Conservation (phyloP, 768 basidiomycete species). For the Podaxis sp. region DNA sequence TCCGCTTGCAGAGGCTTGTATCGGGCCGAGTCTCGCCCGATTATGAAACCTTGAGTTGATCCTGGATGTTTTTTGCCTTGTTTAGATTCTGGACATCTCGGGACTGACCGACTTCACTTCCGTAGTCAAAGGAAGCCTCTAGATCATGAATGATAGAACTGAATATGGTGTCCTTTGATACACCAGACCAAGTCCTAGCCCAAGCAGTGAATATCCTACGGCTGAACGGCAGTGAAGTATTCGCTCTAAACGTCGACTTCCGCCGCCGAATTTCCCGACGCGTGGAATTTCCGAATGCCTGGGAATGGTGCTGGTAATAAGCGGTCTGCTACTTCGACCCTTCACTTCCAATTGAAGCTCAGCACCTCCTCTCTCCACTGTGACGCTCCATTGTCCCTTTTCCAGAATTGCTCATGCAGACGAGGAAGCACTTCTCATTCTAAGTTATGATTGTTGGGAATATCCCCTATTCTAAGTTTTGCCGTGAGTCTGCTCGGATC, state of each 20-base stretch:
- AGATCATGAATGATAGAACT: background rate
- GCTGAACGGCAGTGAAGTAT: background rate
- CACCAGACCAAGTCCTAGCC: background rate
- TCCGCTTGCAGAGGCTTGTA: background rate
- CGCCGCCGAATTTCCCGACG: slow-evolving; percentile 9
- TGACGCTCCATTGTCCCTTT: background rate
- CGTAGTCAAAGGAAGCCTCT: too few relatives aligned
- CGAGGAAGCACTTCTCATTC: background rate
- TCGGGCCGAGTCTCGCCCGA: slow-evolving; percentile 5
- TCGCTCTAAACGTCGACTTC: background rate
- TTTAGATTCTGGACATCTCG: background rate
- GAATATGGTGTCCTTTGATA: background rate
- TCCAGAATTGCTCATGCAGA: background rate
- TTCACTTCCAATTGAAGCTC: background rate
- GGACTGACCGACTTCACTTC: background rate
- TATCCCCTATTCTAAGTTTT: background rate
- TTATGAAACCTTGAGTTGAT: background rate
- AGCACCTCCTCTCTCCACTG: background rate
- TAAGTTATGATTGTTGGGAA: background rate
- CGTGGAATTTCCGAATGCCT: slow-evolving; percentile 7
- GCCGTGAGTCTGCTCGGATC: background rate
- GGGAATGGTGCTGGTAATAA: background rate
- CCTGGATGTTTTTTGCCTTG: background rate
- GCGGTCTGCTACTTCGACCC: background rate
- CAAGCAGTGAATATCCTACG: background rate